Evolutionary conservation across 306 rosid species (phyloP).

Genomic region (Corylus avellana): DNA sequence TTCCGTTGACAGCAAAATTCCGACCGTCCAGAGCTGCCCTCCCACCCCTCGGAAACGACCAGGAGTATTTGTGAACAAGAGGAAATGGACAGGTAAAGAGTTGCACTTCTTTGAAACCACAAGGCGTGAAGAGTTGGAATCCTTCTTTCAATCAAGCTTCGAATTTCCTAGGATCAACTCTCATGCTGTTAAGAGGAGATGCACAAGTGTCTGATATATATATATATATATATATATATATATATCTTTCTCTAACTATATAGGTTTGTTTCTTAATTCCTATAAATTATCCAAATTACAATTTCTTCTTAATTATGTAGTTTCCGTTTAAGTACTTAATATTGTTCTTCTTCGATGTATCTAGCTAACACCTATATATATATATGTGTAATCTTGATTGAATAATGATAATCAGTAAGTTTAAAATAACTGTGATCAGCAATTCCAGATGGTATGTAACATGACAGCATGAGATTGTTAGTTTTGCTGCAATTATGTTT

Average conservation of each 20-base stretch:
- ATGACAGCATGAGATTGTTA: too few species aligned
- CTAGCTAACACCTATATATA: neutral
- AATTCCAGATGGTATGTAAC: neutral
- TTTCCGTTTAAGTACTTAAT: neutral
- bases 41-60: conserved; percentile 48
- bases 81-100: conserved; percentile 31
- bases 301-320: neutral
- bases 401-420: neutral
- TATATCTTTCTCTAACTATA: neutral
- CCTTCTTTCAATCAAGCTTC: conserved; percentile 45
- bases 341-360: neutral
- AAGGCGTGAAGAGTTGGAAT: conserved; percentile 50
- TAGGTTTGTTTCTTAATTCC: neutral
- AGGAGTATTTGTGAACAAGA: conserved; percentile 16
- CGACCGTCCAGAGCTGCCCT: conserved; percentile 45
- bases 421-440: neutral
- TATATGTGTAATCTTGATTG: neutral
- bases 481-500: neutral
- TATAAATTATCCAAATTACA: neutral
- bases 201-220: conserved; percentile 34
- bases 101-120: conserved; percentile 36
- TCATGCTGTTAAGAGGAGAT: conserved; percentile 37
- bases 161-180: conserved; percentile 27
- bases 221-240: neutral
- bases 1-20: conserved; percentile 34